Evolutionary conservation across 2,329 filamentous ascomycete species (phyloP), one percentile per base, ranked within the genome.

Genomic region (Xylariomycetidae sp.): DNA sequence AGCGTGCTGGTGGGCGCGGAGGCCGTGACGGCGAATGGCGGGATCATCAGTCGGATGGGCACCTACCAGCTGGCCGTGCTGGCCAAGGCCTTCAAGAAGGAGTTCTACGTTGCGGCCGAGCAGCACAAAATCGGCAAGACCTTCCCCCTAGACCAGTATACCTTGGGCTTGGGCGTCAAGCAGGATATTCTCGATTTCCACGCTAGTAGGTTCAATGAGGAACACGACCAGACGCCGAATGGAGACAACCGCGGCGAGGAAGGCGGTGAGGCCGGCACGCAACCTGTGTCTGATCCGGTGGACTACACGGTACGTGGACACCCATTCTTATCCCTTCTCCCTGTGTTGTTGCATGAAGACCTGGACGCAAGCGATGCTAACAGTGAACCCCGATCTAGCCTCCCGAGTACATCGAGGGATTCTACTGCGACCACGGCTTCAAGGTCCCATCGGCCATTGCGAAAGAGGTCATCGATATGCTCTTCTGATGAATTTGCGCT

Each of bases 91-190:
- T 72, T 74, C 40, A 58, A 61, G 18, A 68, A 68, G 27, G 76
- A 80, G 24, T 86, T 96, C 48, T 95, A 93, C 53, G 88, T 95
- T 13, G 88, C 92, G 5, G 84, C 84, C 1, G 92, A 98, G 66
- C 93, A 85, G 50, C 92, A 98, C 68, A 98, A 98, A 64, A 95
- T 98, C 55, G 87, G 93, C 28, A 75, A 88, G 50, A 72, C 92
- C 35, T 92, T 89, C 50, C 86, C 90, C 1, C 65, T 92, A 15
- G 79, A 82, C 42, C 87, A 95, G 60, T 55, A n/a, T n/a, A n/a
- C n/a, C n/a, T n/a, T 68, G 16, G 61, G 67, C 25, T 57, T 70
- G 8, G 50, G 50, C n/a, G 65, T 59, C 12, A 44, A 63, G 19
- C 51, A 56, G 3, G 54, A 55, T 1, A 54, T 71, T 4, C 58